Evolutionary conservation across 176 grass and related monocot species (phyloP), one percentile per base, ranked within the genome.

Genomic region (Dendrocalamus sinicus): DNA sequence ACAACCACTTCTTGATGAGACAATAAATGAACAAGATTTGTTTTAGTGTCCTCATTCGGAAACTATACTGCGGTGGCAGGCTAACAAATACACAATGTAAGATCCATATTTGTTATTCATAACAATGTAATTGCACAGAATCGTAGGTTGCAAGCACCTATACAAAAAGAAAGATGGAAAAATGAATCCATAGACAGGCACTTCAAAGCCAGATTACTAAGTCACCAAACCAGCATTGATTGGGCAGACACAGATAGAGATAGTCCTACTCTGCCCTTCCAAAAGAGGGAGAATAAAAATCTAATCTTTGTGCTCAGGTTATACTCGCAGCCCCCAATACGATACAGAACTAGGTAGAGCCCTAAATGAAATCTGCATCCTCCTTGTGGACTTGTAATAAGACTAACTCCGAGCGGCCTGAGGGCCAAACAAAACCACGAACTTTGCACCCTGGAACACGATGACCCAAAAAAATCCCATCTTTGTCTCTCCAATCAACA

Each of bases 161-260:
- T 12, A 43, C n/a, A 75, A 74, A 35, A 37, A 37, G 26, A 13
- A 75, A 17, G 22, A 37, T 50, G 15, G 24, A 19, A 73, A 45
- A 68, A 79, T 13, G 64, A 44, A 74, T 41, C 9, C 35, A 68
- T 24, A 50, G 14, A 26, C 28, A 67, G 46, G 37, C 26, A 73
- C 82, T 68, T 80, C 13, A 60, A 67, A 44, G 44, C 63, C 11
- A 70, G 6, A 39, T 77, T 37, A 74, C 9, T 22, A 70, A 41
- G 12, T 71, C 64, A 82, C 22, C 80, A 78, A 83, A 82, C 73
- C 23, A 70, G 7, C 72, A 83, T 83, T 83, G 55, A 60, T 53
- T 72, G 73, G 46, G n/a, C 64, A 62, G 1, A 70, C 43, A 12
- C 16, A 70, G 67, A 63, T 16, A 80, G 22, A 60, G 65, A 77